Base-by-base conservation (phyloP, 148 eudicot species). In the Silene uniflora region DNA sequence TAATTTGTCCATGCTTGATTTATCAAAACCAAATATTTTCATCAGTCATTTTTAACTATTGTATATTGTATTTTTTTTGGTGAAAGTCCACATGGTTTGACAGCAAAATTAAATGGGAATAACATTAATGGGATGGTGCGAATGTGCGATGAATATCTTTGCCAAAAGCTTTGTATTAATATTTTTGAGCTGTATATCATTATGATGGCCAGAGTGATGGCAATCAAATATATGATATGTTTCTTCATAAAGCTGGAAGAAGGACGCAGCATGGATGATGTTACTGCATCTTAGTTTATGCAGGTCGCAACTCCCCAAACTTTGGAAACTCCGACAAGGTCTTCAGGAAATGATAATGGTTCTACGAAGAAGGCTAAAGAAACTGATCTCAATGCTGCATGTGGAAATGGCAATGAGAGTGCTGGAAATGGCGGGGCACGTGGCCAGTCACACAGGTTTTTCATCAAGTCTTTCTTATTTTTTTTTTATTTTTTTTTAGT, bases 241-340 rank as follows among this genome's bases (percentile, higher is more conserved):
- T 39, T 59, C 74, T 67, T 62, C 18, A 62, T 6, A 52, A 49
- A 75, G 49, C 64, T 59, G 55, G 56, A 64, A 4, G 55, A 60
- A 29, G 64, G 71, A 42, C 29, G 60, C 67, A 27, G 39, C 54
- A 59, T 75, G 75, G 67, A 42, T 80, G 73, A 80, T 75, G 68
- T 61, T 76, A 42, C 62, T 81, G 17, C 72, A 74, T 77, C 65
- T 70, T 68, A 67, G 80, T 83, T 75, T 55, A 71, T 78, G 83
- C 85, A 88, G 88, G 86, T 78, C 70, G 79, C 87, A 64, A 63
- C 82, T 83, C 89, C 91, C 56, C 39, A 79, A 49, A 83, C 73
- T 75, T 10, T 79, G 44, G 86, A 86, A 78, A 75, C 84, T 61
- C 84, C 75, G 42, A 52, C 84, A 59, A 84, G 73, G 74, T 77